These are phyloP conservation scores for Jacaranda copaia DNA, from an alignment of 257 asterid genomes.

Conservation along the genomic window DNA sequence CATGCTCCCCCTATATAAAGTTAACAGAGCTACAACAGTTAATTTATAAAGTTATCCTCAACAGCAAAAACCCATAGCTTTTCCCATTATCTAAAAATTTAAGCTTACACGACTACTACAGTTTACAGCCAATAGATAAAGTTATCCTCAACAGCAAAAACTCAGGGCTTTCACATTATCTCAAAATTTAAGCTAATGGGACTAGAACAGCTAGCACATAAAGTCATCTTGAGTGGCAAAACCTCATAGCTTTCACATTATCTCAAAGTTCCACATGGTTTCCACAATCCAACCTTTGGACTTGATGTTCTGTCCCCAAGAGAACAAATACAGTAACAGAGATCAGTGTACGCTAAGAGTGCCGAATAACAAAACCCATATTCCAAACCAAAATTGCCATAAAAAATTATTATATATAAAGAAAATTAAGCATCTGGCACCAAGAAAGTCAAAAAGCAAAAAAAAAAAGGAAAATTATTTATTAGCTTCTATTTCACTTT, in stretches of 20 bases:
- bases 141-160: not conserved
- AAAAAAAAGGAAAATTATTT: not conserved
- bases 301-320: conserved; percentile 19
- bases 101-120: not conserved
- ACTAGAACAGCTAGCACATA: no score
- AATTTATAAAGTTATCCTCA: not conserved
- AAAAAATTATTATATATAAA: not conserved
- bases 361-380: not conserved
- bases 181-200: not conserved
- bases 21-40: conserved; percentile 17
- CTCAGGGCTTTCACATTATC: conserved; percentile 16
- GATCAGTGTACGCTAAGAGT: not conserved
- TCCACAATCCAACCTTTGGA: conserved; percentile 29
- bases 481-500: not conserved
- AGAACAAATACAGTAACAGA: conserved; percentile 3
- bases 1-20: conserved; percentile 53
- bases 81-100: not conserved
- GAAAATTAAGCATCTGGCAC: conserved; percentile 3
- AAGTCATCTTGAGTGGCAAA: no score
- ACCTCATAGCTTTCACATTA: no score
- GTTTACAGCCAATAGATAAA: not conserved
- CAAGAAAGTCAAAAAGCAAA: not conserved
- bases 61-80: not conserved
- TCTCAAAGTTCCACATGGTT: conserved; percentile 16
- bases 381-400: not conserved